Evolutionary conservation across 441 rosid species (phyloP).

Genomic region (Dalechampia spathulata): DNA sequence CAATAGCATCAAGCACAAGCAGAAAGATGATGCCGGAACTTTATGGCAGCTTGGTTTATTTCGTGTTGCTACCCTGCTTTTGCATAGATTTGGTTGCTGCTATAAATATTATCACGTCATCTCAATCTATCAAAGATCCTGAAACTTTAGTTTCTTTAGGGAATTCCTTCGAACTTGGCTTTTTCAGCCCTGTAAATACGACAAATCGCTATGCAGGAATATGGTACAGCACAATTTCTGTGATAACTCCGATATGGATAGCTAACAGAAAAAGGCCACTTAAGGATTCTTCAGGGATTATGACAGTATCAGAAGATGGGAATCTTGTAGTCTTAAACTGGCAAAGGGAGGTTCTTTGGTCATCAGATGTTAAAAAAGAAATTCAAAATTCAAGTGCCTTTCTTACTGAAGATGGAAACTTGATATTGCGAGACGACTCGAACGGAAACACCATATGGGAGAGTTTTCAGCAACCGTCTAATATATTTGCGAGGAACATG

Average conservation of each 20-base stretch:
- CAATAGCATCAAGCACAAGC: too few relatives aligned
- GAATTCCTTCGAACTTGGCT: not conserved
- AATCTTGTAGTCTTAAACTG: constrained; percentile 37
- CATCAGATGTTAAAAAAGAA: constrained; percentile 25
- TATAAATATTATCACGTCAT: too few relatives aligned
- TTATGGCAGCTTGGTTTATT: too few relatives aligned
- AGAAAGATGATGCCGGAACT: too few relatives aligned
- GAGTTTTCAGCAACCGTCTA: constrained; percentile 38
- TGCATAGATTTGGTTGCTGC: too few relatives aligned
- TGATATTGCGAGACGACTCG: constrained; percentile 19
- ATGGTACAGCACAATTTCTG: constrained; percentile 30
- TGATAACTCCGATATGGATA: constrained; percentile 34
- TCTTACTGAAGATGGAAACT: constrained; percentile 38
- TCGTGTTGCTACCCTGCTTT: too few relatives aligned
- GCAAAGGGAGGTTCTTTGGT: constrained; percentile 28
- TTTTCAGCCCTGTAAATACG: constrained; percentile 11
- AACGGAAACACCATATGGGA: constrained; percentile 28
- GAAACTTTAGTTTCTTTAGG: not conserved
- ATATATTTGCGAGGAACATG: constrained; percentile 25
- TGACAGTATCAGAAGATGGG: constrained; percentile 31
- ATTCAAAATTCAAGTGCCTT: constrained; percentile 21
- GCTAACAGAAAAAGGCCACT: constrained; percentile 41
- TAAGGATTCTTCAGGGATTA: constrained; percentile 34
- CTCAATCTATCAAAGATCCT: too few relatives aligned
- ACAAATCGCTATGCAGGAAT: constrained; percentile 15